Percentiles rank a stretch among this genome's conserved stretches.
phyloP scores from a whole-genome alignment of 768 basidiomycete species.

The Macrolepiota fuliginosa region DNA sequence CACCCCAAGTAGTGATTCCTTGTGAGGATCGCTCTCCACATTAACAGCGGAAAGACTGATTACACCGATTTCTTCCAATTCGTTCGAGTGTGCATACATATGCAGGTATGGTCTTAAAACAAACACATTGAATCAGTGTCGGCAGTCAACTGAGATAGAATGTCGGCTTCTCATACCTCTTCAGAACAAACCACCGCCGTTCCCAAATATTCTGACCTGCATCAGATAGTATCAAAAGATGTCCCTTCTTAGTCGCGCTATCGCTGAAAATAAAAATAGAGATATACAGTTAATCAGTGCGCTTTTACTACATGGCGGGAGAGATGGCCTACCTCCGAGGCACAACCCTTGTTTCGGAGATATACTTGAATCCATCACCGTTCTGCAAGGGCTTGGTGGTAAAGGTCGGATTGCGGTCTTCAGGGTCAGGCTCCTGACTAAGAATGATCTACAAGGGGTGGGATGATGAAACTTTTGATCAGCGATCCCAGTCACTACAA shows the following conservation, averaged over 20 bases:
- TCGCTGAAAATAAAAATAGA: conserved; percentile 46
- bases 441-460: conserved; percentile 62
- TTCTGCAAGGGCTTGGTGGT: conserved; percentile 32
- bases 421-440: conserved; percentile 68
- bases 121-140: background rate
- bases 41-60: conserved; percentile 84
- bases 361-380: conserved; percentile 60
- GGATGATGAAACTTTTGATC: no score
- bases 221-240: conserved; percentile 77
- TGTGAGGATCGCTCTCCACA: conserved; percentile 82
- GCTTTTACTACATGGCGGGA: conserved; percentile 2
- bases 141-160: conserved; percentile 6
- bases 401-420: conserved; percentile 37
- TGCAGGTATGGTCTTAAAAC: conserved; percentile 82
- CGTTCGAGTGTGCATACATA: conserved; percentile 80
- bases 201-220: conserved; percentile 82
- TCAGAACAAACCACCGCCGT: conserved; percentile 82
- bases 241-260: conserved; percentile 80
- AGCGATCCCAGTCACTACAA: no score
- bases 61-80: conserved; percentile 79
- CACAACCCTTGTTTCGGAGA: conserved; percentile 70
- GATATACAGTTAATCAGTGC: no score
- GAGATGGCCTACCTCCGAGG: conserved; percentile 58
- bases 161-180: conserved; percentile 49
- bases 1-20: conserved; percentile 85